Base-by-base conservation (phyloP, 2,329 filamentous ascomycete genomes). In the Stagonosporopsis vannaccii region DNA sequence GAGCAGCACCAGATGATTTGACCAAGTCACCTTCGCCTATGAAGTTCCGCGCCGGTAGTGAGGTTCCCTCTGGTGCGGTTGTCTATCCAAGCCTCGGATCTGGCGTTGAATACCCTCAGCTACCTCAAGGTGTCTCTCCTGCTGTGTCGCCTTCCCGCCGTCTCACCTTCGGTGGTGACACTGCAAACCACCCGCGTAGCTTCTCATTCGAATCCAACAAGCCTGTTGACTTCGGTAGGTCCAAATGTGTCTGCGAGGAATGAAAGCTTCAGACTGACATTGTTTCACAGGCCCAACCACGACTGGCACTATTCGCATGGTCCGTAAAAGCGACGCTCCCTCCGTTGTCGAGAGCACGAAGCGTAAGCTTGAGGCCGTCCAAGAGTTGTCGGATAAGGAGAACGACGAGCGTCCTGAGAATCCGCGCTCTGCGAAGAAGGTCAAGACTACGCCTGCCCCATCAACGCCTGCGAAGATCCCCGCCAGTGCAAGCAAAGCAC, bases 161-260 rank as follows among this genome's bases (percentile, higher is more conserved):
- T 62, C 54, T 79, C 65, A 74, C 68, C 11, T 73, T 77, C 43
- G 68, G 74, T 45, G 68, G 67, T 25, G 59, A 62, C 37, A 50
- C 62, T 23, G 58, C 58, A 8, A 68, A 60, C 48, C 73, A 70
- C 1, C 73, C 78, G 6, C 73, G 73, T 22, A 73, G 79, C 51
- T 83, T 83, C 67, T 82, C 79, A 5, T 82, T 84, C 74, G 72
- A 79, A 58, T 77, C 79, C 23, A 77, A 75, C 57, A 75, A 77
- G 48, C 68, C 72, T 19, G 78, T 82, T 59, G 72, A 74, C 22
- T 83, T 83, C 54, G 65, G 66, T 66, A 52, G 40, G 60, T 58
- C 4, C 8, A 1, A 22, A 13, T 3, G 11, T 1, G 12, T 28
- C 12, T n/a, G 13, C 2, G 17, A 11, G 2, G 7, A 17, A 6